phyloP scores from a whole-genome alignment of 805 yeast species.

The Suhomyces sp. region DNA sequence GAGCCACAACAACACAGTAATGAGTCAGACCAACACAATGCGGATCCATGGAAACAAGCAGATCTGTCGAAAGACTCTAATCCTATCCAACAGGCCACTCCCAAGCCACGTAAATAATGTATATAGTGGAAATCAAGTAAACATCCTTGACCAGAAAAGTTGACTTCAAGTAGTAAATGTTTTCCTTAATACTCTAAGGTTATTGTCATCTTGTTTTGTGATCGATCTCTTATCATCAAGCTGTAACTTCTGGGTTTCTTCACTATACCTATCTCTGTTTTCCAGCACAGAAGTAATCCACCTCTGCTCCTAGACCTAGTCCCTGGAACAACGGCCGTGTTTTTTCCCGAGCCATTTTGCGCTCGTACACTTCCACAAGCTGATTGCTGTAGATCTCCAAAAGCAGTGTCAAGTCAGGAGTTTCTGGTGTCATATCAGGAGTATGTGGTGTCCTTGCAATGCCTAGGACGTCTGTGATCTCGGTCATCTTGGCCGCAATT shows the following conservation, averaged over 20 bases:
- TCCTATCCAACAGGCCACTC: conserved; percentile 38
- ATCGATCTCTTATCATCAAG: not conserved
- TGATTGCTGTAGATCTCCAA: conserved; percentile 39
- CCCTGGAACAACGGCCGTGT: not conserved
- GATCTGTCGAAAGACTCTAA: conserved; percentile 18
- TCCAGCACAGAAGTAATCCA: not conserved
- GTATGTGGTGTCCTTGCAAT: conserved; percentile 4
- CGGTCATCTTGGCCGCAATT: not conserved
- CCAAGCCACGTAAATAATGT: conserved; percentile 32
- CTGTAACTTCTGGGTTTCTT: not conserved
- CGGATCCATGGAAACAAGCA: conserved; percentile 38
- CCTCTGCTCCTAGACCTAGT: not conserved
- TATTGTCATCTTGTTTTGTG: no score
- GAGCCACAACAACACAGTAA: not conserved
- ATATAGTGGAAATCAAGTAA: not conserved
- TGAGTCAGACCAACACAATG: not conserved
- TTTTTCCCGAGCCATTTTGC: conserved; percentile 16
- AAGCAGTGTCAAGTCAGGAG: conserved; percentile 11
- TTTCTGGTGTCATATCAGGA: not conserved
- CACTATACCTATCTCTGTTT: not conserved
- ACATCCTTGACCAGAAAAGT: not conserved
- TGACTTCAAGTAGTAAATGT: not conserved
- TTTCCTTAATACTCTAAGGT: no score
- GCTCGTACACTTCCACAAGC: conserved; percentile 27
- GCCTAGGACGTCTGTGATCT: not conserved